A percentile compares a stretch with the other conserved stretches of the same genome.
Conservation (phyloP, 495 filamentous ascomycete species). For the Polyplosphaeria fusca region DNA sequence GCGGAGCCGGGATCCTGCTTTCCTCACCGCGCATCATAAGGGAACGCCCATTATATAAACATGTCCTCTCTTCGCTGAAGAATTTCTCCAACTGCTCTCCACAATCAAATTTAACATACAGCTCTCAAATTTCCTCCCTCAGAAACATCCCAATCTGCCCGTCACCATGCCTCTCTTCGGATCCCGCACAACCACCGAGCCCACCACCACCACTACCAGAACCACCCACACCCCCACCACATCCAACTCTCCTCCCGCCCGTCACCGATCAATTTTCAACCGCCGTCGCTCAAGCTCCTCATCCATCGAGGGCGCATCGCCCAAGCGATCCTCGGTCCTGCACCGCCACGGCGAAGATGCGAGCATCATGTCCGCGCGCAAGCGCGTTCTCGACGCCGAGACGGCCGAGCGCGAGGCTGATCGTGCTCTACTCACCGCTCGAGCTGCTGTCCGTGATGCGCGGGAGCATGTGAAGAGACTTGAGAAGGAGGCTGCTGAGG, state of each 20-base stretch:
- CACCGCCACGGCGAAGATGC: conserved; percentile 54
- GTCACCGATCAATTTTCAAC: conserved; percentile 47
- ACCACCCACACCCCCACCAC: conserved; percentile 18
- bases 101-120: neutral
- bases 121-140: conserved; percentile 1
- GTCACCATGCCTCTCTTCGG: conserved; percentile 36
- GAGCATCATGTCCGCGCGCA: conserved; percentile 54
- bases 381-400: conserved; percentile 58
- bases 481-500: conserved; percentile 62
- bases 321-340: conserved; percentile 43
- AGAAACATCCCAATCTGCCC: neutral
- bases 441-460: conserved; percentile 57
- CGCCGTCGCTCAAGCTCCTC: conserved; percentile 47
- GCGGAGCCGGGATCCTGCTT: no score
- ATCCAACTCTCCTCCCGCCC: conserved; percentile 33
- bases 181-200: conserved; percentile 6
- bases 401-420: conserved; percentile 61
- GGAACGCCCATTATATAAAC: no score
- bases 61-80: no score
- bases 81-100: no score
- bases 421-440: conserved; percentile 54
- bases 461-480: conserved; percentile 60
- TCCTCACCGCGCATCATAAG: no score
- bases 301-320: neutral
- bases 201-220: conserved; percentile 3